A percentile compares a stretch with the other conserved stretches of the same genome.
Conservation (phyloP, 2,329 filamentous ascomycete genomes). For the Mollisiaceae sp. region DNA sequence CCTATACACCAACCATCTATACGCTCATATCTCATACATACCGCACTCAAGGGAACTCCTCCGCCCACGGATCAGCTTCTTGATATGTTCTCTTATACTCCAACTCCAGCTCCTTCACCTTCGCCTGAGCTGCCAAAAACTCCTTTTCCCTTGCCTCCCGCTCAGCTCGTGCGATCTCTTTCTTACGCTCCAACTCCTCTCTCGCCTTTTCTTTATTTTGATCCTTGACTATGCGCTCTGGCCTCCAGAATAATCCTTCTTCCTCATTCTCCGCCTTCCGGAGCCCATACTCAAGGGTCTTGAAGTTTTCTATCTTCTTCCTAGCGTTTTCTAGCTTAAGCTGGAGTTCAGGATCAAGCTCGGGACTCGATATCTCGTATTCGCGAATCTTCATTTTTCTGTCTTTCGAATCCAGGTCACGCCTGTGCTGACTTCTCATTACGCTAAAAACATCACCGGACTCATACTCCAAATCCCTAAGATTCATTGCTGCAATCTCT, state of each 20-base stretch:
- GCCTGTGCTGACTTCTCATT: not conserved
- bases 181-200: not conserved
- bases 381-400: not conserved
- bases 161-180: not conserved
- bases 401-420: not conserved
- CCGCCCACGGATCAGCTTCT: slow-evolving; percentile 1
- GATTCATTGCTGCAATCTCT: not conserved
- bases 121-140: not conserved
- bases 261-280: not conserved
- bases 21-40: not conserved
- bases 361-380: not conserved
- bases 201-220: not conserved
- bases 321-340: not conserved
- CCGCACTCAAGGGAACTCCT: not conserved
- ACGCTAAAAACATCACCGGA: not conserved
- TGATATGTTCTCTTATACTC: not conserved
- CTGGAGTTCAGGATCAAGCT: not conserved
- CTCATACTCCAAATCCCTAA: not conserved
- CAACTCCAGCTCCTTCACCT: not conserved
- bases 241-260: slow-evolving; percentile 1
- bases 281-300: not conserved
- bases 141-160: not conserved
- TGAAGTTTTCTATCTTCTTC: not conserved
- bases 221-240: not conserved
- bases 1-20: not conserved